Conservation (phyloP, 1,284 basidiomycete genomes). For the Trichosporon sp. region DNA sequence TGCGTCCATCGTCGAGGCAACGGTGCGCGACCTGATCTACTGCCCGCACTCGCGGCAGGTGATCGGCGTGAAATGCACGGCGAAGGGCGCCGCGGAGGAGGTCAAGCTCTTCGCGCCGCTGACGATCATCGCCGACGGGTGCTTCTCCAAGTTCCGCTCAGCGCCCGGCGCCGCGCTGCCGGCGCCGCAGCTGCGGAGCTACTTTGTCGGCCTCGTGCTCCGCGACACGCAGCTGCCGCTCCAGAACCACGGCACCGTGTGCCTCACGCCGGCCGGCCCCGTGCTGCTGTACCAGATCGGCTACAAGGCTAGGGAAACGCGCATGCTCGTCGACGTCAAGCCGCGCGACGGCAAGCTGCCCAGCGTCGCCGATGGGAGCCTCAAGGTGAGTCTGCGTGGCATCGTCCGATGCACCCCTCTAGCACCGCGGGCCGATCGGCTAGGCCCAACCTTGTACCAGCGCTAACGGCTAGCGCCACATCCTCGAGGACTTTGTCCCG, state of each 20-base stretch:
- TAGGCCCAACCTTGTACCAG: too few species aligned
- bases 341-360: conserved; percentile 62
- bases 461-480: conserved; percentile 56
- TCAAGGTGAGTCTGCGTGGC: conserved; percentile 58
- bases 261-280: conserved; percentile 68
- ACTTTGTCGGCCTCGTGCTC: conserved; percentile 78
- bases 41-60: conserved; percentile 58
- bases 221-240: conserved; percentile 71
- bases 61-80: conserved; percentile 61
- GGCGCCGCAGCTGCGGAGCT: conserved; percentile 60
- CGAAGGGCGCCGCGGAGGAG: conserved; percentile 31
- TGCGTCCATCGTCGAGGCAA: conserved; percentile 57
- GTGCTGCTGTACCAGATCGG: conserved; percentile 87
- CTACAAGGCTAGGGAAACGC: conserved; percentile 61
- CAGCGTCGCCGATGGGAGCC: conserved; percentile 56
- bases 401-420: neutral
- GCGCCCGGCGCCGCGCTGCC: conserved; percentile 32
- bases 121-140: conserved; percentile 89
- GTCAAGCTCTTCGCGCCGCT: conserved; percentile 61
- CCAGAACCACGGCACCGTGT: conserved; percentile 81
- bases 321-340: conserved; percentile 90
- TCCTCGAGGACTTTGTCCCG: conserved; percentile 67
- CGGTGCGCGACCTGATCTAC: conserved; percentile 68
- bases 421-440: neutral
- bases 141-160: conserved; percentile 77